phyloP scores from a whole-genome alignment of 805 yeast species.

The Candida alai region DNA sequence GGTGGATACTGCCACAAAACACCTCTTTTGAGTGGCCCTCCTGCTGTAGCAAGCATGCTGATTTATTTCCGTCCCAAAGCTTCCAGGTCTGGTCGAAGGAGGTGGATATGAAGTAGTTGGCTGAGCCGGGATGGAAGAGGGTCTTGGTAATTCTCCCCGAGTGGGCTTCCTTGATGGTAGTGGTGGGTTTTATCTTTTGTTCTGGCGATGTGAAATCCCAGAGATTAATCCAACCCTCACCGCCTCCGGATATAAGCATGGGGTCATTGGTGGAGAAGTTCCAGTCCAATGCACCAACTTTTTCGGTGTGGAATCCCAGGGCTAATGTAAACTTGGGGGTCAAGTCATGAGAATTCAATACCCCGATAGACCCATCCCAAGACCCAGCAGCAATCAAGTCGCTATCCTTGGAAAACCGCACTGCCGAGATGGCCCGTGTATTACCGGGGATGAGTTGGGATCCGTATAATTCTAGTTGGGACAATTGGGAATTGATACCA shows the following conservation, averaged over 20 bases:
- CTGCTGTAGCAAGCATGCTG: conserved; percentile 50
- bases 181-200: conserved; percentile 14
- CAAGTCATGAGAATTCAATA: conserved; percentile 43
- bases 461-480: conserved; percentile 47
- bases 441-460: conserved; percentile 61
- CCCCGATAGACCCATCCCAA: conserved; percentile 73
- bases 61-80: conserved; percentile 66
- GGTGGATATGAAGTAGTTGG: conserved; percentile 56
- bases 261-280: conserved; percentile 21
- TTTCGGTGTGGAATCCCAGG: conserved; percentile 53
- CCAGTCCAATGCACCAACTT: conserved; percentile 73
- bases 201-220: conserved; percentile 21
- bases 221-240: conserved; percentile 31
- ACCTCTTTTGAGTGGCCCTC: conserved; percentile 85
- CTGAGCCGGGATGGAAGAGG: conserved; percentile 59
- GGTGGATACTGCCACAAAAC: conserved; percentile 57
- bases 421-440: conserved; percentile 63
- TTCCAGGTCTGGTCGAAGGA: conserved; percentile 88
- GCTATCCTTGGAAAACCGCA: conserved; percentile 41
- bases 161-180: conserved; percentile 26
- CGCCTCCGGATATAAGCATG: conserved; percentile 32
- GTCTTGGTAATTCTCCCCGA: conserved; percentile 55
- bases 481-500: conserved; percentile 27
- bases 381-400: conserved; percentile 59
- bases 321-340: conserved; percentile 20